Percentiles rank a stretch among this genome's conserved stretches.
Evolutionary conservation across 495 filamentous ascomycete genomes (phyloP).

Genomic region (Paragyromitra xinjiangensis): DNA sequence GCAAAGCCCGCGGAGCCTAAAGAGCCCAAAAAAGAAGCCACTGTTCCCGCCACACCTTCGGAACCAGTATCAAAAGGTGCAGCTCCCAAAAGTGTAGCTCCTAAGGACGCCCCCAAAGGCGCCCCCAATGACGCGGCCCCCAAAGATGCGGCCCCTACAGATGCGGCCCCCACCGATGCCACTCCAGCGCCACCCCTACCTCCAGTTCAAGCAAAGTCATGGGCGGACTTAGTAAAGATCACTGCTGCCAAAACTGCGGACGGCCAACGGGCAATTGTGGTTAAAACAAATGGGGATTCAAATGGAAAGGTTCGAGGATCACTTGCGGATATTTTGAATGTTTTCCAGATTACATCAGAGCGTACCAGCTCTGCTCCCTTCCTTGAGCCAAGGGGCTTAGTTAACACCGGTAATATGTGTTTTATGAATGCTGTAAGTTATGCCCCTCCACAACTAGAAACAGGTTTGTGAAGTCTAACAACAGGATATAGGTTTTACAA

Average conservation of each 20-base stretch:
- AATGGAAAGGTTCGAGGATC: constrained; percentile 37
- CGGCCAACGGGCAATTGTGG: constrained; percentile 30
- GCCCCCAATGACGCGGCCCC: background rate
- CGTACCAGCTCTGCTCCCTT: constrained; percentile 62
- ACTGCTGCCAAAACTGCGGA: constrained; percentile 16
- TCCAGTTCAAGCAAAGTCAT: constrained; percentile 56
- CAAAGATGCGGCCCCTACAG: constrained; percentile 2
- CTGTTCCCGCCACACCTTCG: constrained; percentile 13
- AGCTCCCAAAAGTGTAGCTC: background rate
- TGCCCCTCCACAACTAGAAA: background rate
- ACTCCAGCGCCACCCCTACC: constrained; percentile 58
- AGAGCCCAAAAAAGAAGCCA: constrained; percentile 27
- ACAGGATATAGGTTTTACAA: constrained; percentile 77
- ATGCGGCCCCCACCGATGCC: constrained; percentile 6
- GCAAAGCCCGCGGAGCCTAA: constrained; percentile 39
- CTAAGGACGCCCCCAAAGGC: constrained; percentile 4
- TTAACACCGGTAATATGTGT: constrained; percentile 99
- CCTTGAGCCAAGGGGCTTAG: constrained; percentile 90
- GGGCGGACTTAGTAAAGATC: constrained; percentile 54
- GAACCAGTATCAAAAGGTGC: constrained; percentile 15
- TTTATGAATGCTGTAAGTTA: constrained; percentile 97
- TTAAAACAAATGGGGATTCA: constrained; percentile 48
- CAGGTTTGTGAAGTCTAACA: constrained; percentile 32
- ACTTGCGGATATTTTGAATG: constrained; percentile 50
- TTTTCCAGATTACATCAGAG: constrained; percentile 44